Base-by-base conservation (phyloP, 2,329 filamentous ascomycete species). In the Colletotrichum tamarilloi region DNA sequence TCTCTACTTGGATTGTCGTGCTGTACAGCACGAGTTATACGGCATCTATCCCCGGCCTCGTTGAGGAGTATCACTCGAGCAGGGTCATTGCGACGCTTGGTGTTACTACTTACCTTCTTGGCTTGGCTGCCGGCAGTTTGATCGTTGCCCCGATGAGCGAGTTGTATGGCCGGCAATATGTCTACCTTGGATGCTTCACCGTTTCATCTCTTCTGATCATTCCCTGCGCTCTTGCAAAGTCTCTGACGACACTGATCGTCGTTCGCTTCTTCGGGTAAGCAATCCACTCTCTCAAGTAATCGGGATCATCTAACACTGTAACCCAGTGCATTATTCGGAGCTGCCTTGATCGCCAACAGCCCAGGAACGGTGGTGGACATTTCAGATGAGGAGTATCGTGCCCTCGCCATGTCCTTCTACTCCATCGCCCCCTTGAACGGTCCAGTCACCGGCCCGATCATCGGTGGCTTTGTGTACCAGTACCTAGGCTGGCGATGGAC, bases 401-500 rank as follows among this genome's bases (percentile, higher is more conserved):
- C 94, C 2, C 84, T 97, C n/a, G 92, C 92, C 55, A 94, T 98
- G 82, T 94, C 92, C 5, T 87, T 97, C 42, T 98, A 95, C 91
- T 90, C 88, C 74, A 91, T 98, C 67, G 95, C 94, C 0, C 95
- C 95, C 0, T 89, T 97, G 81, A 97, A 97, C 78, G 95, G 93
- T 19, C 93, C 87, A 1, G 82, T 82, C 3, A 84, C 81, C 1
- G 81, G 80, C 0, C 92, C 93, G 0, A 83, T 95, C 1, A 92
- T 98, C 42, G 95, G 95, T 26, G 95, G 95, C 0, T 97, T 97
- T 76, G 90, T 93, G 1, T 94, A 82, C 76, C 87, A 95, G 81
- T 91, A 93, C 75, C 85, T 97, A 2, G 95, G 94, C 12, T 98
- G 95, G 95, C 85, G 95, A 35, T 98, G 95, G 94, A 92, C 92